phyloP scores from a whole-genome alignment of 176 grass and related monocot genomes.

The Tillandsia fasciculata region DNA sequence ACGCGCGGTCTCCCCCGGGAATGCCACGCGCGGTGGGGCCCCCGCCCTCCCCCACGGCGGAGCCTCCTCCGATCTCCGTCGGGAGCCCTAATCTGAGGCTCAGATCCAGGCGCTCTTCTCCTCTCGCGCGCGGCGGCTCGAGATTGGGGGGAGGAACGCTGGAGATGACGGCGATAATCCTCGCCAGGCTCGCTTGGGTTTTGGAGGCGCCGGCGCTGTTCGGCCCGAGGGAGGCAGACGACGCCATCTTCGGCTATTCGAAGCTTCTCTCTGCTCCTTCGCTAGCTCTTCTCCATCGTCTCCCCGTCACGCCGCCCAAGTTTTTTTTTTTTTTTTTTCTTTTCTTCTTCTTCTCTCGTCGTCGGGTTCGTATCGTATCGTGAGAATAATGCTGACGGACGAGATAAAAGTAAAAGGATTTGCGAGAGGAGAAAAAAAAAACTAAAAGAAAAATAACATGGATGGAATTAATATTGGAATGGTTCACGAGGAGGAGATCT shows the following conservation, averaged over 20 bases:
- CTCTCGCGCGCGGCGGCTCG: neutral
- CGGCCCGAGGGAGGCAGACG: neutral
- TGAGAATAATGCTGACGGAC: neutral
- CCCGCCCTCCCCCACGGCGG: neutral
- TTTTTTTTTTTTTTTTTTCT: neutral
- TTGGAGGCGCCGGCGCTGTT: neutral
- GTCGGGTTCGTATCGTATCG: neutral
- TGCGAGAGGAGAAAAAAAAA: neutral
- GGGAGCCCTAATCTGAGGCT: conserved; percentile 16
- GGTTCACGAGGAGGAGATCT: neutral
- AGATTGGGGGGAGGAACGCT: neutral
- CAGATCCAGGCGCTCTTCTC: conserved; percentile 17
- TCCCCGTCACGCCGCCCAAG: neutral
- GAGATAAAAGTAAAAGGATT: neutral
- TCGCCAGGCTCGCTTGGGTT: conserved; percentile 5
- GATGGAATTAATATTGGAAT: neutral
- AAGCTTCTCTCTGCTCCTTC: neutral
- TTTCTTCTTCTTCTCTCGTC: neutral
- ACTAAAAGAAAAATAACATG: neutral
- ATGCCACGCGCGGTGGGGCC: neutral
- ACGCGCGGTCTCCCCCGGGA: neutral
- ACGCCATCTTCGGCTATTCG: neutral
- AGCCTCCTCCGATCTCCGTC: conserved; percentile 4
- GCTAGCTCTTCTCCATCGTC: neutral
- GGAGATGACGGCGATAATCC: conserved; percentile 10